A percentile compares a stretch with the other conserved stretches of the same genome.
phyloP scores from a whole-genome alignment of 139 green algal genomes.

The Marvania coccoides region DNA sequence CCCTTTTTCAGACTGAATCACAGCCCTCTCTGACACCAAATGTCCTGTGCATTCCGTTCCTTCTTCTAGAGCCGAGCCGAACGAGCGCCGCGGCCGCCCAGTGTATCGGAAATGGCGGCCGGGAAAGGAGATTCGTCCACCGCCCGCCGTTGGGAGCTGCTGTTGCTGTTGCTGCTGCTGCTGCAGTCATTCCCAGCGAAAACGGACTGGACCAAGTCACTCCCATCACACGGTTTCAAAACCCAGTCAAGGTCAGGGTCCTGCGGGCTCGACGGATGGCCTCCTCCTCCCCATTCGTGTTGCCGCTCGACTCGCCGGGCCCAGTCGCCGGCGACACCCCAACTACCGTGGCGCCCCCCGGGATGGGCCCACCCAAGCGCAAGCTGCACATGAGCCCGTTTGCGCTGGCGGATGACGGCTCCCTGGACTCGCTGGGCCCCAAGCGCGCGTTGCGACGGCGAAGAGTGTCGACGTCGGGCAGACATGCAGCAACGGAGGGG shows the following conservation, averaged over 20 bases:
- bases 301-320: not conserved
- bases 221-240: not conserved
- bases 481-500: not conserved
- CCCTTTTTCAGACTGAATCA: too few species aligned
- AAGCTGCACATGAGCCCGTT: conserved; percentile 14
- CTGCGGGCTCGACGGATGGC: not conserved
- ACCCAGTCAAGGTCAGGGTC: too few species aligned
- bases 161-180: too few species aligned
- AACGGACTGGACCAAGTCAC: too few species aligned
- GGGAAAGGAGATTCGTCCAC: too few species aligned
- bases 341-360: not conserved
- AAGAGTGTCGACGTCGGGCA: not conserved
- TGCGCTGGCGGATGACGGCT: not conserved
- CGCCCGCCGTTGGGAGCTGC: too few species aligned
- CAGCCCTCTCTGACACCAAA: too few species aligned
- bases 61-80: too few species aligned
- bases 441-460: not conserved
- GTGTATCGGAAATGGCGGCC: too few species aligned
- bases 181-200: too few species aligned
- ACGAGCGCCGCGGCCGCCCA: too few species aligned
- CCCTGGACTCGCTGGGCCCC: not conserved
- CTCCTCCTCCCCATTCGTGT: not conserved
- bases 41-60: too few species aligned
- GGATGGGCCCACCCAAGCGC: not conserved
- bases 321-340: not conserved